phyloP scores from a whole-genome alignment of 192 early-diverging fungal species.

The Coemansia brasiliensis region DNA sequence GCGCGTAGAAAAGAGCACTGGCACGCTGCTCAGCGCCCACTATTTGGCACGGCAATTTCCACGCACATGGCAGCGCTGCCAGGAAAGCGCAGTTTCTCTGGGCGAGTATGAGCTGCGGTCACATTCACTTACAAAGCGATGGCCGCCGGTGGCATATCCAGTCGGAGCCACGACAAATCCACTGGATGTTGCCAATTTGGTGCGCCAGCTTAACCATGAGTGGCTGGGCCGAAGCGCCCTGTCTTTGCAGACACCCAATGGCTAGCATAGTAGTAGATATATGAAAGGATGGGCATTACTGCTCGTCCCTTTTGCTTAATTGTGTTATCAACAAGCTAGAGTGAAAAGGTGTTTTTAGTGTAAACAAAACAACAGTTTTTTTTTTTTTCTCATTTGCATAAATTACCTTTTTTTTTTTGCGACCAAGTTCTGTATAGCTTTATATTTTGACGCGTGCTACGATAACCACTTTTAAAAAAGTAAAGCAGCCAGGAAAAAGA shows the following conservation, averaged over 20 bases:
- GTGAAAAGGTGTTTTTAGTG: not conserved
- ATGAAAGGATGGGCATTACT: not conserved
- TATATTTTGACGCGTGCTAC: not conserved
- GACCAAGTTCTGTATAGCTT: too few relatives aligned
- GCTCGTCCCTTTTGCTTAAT: not conserved
- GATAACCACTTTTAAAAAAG: not conserved
- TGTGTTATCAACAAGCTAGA: not conserved
- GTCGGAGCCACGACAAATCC: constrained; percentile 44
- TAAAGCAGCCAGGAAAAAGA: constrained; percentile 5
- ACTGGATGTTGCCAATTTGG: constrained; percentile 51
- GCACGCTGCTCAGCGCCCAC: constrained; percentile 21
- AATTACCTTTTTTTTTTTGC: not conserved
- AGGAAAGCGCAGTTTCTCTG: not conserved
- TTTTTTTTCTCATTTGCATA: not conserved
- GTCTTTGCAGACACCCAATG: constrained; percentile 22
- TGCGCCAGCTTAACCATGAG: constrained; percentile 40
- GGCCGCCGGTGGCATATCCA: constrained; percentile 45
- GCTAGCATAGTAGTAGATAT: not conserved
- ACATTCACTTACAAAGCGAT: constrained; percentile 20
- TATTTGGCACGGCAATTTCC: constrained; percentile 31
- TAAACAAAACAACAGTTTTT: constrained; percentile 4
- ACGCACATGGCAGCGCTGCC: constrained; percentile 40
- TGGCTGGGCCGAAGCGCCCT: constrained; percentile 32
- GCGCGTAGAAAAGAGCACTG: constrained; percentile 16
- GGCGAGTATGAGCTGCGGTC: constrained; percentile 42